Evolutionary conservation across 2,329 filamentous ascomycete genomes (phyloP).

Genomic region (Verticillium zaregamsianum): DNA sequence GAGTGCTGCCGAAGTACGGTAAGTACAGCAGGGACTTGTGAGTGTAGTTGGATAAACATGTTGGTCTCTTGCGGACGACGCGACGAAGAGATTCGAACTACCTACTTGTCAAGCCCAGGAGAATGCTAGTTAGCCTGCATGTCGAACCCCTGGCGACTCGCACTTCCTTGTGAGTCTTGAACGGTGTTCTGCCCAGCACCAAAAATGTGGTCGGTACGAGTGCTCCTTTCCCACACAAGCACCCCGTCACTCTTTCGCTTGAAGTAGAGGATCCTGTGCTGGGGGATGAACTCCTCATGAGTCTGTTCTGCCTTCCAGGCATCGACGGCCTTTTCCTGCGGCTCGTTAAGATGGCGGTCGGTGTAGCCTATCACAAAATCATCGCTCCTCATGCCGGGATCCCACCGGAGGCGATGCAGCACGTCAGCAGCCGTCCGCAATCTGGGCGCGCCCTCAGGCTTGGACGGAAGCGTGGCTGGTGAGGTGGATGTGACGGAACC

Average conservation of each 20-base stretch:
- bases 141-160: too few relatives aligned
- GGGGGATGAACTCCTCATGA: conserved; percentile 63
- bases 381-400: conserved; percentile 43
- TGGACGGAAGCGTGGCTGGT: conserved; percentile 10
- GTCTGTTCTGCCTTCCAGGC: conserved; percentile 59
- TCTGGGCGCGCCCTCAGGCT: conserved; percentile 34
- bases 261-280: conserved; percentile 61
- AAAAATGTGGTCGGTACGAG: conserved; percentile 51
- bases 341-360: conserved; percentile 50
- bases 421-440: conserved; percentile 55
- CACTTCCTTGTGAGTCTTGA: too few relatives aligned
- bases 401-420: conserved; percentile 57
- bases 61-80: too few relatives aligned
- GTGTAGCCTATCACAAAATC: conserved; percentile 58
- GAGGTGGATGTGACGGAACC: conserved; percentile 5
- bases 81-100: too few relatives aligned
- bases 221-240: conserved; percentile 54
- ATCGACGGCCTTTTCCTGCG: conserved; percentile 48
- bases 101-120: too few relatives aligned
- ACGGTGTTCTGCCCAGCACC: conserved; percentile 36
- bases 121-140: too few relatives aligned
- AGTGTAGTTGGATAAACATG: too few relatives aligned
- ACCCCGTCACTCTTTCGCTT: conserved; percentile 45
- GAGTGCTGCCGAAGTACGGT: too few relatives aligned
- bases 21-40: too few relatives aligned